These are phyloP conservation scores for Pyrus pyrifolia DNA, from an alignment of 306 rosid genomes.

Conservation along the genomic window DNA sequence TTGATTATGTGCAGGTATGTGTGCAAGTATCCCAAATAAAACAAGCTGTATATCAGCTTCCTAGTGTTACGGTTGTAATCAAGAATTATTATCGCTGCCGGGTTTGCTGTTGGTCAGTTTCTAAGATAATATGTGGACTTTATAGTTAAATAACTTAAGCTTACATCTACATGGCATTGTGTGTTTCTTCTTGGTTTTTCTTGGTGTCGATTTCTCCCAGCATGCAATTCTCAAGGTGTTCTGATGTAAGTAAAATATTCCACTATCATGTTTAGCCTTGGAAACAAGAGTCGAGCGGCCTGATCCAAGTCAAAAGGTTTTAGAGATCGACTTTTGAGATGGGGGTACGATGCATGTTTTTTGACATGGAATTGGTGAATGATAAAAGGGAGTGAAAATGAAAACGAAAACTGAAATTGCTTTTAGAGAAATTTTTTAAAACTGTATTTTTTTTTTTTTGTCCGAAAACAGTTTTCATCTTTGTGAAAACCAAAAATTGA, in stretches of 20 bases:
- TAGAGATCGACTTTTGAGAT: background rate
- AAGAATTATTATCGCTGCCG: background rate
- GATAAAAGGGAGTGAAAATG: background rate
- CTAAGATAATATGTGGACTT: no score
- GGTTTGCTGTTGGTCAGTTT: background rate
- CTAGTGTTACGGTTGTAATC: background rate
- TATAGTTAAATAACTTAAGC: no score
- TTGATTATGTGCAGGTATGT: background rate
- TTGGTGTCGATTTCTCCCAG: no score
- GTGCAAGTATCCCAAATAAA: background rate
- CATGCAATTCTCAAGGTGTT: no score
- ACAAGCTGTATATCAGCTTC: background rate
- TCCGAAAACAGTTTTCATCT: no score
- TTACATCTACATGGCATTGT: background rate
- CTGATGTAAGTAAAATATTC: no score
- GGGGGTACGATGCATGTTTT: no score
- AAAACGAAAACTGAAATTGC: background rate
- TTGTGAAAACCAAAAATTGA: no score
- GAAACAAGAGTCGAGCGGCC: background rate
- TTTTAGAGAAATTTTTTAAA: no score
- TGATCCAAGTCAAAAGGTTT: background rate
- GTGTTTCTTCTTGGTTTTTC: background rate
- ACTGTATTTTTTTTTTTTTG: no score
- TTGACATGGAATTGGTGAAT: background rate
- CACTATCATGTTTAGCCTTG: no score